Evolutionary conservation across 2,329 filamentous ascomycete genomes (phyloP).

Genomic region (Cucurbitaria berberidis): DNA sequence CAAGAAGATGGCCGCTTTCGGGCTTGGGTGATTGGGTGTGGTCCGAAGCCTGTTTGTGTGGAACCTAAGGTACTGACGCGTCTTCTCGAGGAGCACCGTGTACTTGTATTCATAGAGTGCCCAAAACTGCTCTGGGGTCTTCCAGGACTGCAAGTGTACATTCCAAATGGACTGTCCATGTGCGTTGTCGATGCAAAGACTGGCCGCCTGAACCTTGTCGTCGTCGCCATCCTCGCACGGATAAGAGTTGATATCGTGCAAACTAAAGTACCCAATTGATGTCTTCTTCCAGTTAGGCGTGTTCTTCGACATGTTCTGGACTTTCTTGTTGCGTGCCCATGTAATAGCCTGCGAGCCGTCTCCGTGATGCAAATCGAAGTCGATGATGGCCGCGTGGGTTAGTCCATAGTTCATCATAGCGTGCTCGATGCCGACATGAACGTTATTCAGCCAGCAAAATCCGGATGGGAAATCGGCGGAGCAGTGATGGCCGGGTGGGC

Average conservation of each 20-base stretch:
- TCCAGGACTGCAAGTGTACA: conserved; percentile 89
- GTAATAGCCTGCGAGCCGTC: conserved; percentile 89
- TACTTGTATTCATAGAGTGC: conserved; percentile 82
- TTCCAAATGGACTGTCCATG: conserved; percentile 97
- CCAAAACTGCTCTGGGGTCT: conserved; percentile 86
- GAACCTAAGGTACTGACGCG: conserved; percentile 73
- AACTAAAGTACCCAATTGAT: conserved; percentile 91
- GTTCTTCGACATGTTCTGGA: conserved; percentile 69
- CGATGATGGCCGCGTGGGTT: conserved; percentile 81
- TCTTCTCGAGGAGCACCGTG: conserved; percentile 76
- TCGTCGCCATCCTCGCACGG: conserved; percentile 94
- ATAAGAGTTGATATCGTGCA: conserved; percentile 98
- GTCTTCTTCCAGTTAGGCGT: conserved; percentile 79
- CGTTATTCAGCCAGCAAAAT: conserved; percentile 99
- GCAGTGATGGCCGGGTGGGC: conserved; percentile 95
- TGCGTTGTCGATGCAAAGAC: conserved; percentile 90
- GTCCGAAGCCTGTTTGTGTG: conserved; percentile 71
- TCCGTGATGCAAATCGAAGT: conserved; percentile 52
- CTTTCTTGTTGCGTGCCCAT: conserved; percentile 85
- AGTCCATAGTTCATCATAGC: conserved; percentile 81
- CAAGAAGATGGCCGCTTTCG: conserved; percentile 88
- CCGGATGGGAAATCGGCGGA: conserved; percentile 88
- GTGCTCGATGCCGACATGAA: conserved; percentile 95
- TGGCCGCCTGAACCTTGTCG: conserved; percentile 92
- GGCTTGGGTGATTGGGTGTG: conserved; percentile 63